Evolutionary conservation across 306 rosid species (phyloP).

Genomic region (Cicer judaicum): DNA sequence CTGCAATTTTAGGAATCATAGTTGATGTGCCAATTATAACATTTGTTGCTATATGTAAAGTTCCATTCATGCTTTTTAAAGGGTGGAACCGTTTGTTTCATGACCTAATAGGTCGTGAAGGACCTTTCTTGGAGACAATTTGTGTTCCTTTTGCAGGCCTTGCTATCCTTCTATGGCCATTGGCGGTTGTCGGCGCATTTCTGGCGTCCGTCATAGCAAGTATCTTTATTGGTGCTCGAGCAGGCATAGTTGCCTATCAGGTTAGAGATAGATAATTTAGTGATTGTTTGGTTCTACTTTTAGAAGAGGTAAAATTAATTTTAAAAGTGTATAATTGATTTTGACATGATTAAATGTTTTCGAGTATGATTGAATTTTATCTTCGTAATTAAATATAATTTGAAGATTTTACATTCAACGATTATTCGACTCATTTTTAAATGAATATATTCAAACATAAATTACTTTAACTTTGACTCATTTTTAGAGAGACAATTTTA

Average conservation of each 20-base stretch:
- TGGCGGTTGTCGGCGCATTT: conserved; percentile 86
- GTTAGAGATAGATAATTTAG: conserved; percentile 37
- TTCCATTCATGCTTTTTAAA: conserved; percentile 87
- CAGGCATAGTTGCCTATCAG: conserved; percentile 84
- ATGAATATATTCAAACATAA: too few species aligned
- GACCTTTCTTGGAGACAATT: conserved; percentile 98
- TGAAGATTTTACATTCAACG: too few species aligned
- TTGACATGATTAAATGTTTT: too few species aligned
- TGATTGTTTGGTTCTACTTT: too few species aligned
- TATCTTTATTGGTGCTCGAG: conserved; percentile 75
- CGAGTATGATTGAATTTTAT: too few species aligned
- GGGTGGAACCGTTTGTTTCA: conserved; percentile 96
- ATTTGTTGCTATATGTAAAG: conserved; percentile 65
- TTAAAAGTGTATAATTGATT: too few species aligned
- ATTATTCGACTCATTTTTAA: too few species aligned
- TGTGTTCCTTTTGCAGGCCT: conserved; percentile 98
- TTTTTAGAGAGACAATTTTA: too few species aligned
- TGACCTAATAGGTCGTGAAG: conserved; percentile 97
- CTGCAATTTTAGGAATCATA: conserved; percentile 64
- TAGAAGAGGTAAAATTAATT: too few species aligned
- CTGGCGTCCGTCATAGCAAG: conserved; percentile 68
- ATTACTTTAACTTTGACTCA: too few species aligned
- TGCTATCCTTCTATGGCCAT: conserved; percentile 88
- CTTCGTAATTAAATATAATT: too few species aligned
- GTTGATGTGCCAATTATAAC: conserved; percentile 79